Conservation (phyloP, 768 basidiomycete genomes). For the Kwoniella sp. region DNA sequence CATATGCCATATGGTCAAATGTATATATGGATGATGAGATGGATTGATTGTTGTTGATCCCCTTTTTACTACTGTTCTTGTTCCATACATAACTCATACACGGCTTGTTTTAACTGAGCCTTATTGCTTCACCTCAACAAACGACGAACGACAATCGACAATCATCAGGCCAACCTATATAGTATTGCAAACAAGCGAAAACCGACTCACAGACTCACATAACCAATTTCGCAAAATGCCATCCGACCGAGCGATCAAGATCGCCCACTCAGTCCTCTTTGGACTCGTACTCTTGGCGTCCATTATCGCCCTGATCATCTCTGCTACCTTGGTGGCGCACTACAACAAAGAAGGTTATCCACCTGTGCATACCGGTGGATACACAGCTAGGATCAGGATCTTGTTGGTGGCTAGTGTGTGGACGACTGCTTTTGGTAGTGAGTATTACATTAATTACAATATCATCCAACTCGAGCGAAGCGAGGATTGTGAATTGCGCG, state of each 20-base stretch:
- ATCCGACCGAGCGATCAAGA: conserved; percentile 42
- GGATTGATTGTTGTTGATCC: no score
- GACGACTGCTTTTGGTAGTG: conserved; percentile 44
- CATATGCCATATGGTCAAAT: no score
- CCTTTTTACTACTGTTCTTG: no score
- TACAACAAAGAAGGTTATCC: conserved; percentile 46
- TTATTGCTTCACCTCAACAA: no score
- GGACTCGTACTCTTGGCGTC: conserved; percentile 41
- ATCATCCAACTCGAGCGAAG: no score
- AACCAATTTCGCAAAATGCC: no score
- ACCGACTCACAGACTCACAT: no score
- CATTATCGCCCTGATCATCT: conserved; percentile 53
- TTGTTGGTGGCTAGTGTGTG: conserved; percentile 49
- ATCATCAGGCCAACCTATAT: neutral
- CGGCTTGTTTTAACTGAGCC: no score
- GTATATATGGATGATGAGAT: neutral
- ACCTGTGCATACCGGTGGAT: conserved; percentile 33
- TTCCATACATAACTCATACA: no score
- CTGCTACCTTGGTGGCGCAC: conserved; percentile 40
- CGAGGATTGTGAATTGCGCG: no score
- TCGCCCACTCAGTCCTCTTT: conserved; percentile 49
- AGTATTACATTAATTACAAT: conserved; percentile 25
- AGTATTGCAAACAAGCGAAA: no score
- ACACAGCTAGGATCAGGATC: conserved; percentile 56
- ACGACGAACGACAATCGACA: no score